Evolutionary conservation across 768 basidiomycete species (phyloP).

Genomic region (Pisolithus albus): DNA sequence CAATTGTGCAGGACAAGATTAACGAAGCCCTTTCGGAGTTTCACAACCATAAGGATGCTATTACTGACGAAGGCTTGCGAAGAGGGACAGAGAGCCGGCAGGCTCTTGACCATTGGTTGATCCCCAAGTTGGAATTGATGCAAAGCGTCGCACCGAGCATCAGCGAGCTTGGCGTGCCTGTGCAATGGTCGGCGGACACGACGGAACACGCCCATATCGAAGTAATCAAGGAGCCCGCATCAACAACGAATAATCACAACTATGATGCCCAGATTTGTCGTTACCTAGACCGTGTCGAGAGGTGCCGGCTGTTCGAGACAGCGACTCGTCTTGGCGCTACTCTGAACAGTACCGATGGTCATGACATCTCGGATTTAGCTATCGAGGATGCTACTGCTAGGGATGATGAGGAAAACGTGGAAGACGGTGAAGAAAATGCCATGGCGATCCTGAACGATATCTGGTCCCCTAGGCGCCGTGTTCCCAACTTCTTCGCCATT

Average conservation of each 20-base stretch:
- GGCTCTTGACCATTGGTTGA: constrained; percentile 30
- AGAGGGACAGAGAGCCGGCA: constrained; percentile 14
- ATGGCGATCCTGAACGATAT: neutral
- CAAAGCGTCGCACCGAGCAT: constrained; percentile 29
- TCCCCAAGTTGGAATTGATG: constrained; percentile 38
- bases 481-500: neutral
- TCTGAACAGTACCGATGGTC: constrained; percentile 5
- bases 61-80: constrained; percentile 24
- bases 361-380: constrained; percentile 7
- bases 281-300: constrained; percentile 27
- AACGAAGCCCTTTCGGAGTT: constrained; percentile 21
- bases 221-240: constrained; percentile 20
- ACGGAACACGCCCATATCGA: constrained; percentile 24
- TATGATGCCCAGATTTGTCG: constrained; percentile 27
- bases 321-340: neutral
- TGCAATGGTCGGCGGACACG: constrained; percentile 17
- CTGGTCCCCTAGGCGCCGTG: neutral
- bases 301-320: constrained; percentile 22
- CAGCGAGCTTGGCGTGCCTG: constrained; percentile 20
- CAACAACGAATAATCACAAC: constrained; percentile 22
- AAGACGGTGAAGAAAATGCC: neutral
- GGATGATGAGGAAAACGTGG: constrained; percentile 6
- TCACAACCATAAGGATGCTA: constrained; percentile 30
- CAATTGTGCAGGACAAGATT: constrained; percentile 13
- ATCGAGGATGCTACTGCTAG: no score